phyloP scores from a whole-genome alignment of 371 early-diverging fungal species.

The Mortierella sp. region DNA sequence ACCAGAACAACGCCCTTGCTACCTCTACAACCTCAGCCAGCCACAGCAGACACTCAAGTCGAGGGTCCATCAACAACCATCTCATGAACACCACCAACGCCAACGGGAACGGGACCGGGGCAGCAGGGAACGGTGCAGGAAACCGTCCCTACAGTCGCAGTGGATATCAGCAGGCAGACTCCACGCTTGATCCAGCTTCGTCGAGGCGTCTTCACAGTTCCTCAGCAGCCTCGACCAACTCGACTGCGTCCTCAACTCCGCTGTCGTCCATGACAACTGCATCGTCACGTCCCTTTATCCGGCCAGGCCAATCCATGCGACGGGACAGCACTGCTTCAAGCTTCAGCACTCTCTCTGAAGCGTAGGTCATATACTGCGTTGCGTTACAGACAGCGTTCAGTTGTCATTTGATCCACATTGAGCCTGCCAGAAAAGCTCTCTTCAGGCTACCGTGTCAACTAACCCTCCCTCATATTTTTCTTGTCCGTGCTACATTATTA shows the following conservation, averaged over 20 bases:
- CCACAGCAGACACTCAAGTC: conserved; percentile 11
- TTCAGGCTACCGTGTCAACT: neutral
- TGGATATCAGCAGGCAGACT: conserved; percentile 30
- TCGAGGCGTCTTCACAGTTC: conserved; percentile 31
- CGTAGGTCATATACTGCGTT: conserved; percentile 17
- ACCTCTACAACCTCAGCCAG: neutral
- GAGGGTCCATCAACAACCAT: conserved; percentile 9
- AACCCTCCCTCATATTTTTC: neutral
- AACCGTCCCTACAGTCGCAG: conserved; percentile 45
- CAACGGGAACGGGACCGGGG: neutral
- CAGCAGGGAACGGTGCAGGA: conserved; percentile 4
- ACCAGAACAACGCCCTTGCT: conserved; percentile 8
- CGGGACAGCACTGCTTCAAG: conserved; percentile 69
- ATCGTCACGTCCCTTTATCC: conserved; percentile 28
- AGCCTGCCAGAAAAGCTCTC: neutral
- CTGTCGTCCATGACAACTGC: conserved; percentile 18
- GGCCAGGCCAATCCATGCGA: conserved; percentile 45
- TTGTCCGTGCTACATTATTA: neutral
- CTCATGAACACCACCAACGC: conserved; percentile 7
- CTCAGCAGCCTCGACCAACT: conserved; percentile 12
- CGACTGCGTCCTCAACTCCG: conserved; percentile 19
- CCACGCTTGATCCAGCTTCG: conserved; percentile 13
- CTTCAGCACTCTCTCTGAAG: conserved; percentile 73
- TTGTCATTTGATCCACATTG: neutral
- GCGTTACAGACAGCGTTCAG: neutral